These are phyloP conservation scores for Phylloporus scabripes DNA, from an alignment of 768 basidiomycete species.

Conservation along the genomic window DNA sequence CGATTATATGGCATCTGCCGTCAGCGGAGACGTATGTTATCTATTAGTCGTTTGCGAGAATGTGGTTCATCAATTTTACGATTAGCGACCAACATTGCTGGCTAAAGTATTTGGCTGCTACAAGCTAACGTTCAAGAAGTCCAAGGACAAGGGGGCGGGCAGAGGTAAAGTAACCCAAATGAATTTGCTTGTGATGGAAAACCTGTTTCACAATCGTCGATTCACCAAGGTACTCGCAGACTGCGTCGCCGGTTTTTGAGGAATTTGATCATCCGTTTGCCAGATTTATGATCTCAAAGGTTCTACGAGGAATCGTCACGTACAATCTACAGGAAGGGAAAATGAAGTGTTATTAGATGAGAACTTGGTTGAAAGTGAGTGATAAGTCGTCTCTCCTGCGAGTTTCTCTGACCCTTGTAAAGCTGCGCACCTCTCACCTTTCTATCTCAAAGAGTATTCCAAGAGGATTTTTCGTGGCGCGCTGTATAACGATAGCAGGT, in stretches of 20 bases:
- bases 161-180: conserved; percentile 82
- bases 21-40: conserved; percentile 67
- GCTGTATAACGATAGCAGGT: conserved; percentile 92
- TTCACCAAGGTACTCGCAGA: conserved; percentile 67
- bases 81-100: conserved; percentile 84
- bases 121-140: conserved; percentile 86
- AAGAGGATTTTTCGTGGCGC: conserved; percentile 90
- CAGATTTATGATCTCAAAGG: conserved; percentile 98
- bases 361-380: conserved; percentile 85
- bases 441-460: conserved; percentile 94
- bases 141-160: conserved; percentile 54
- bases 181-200: conserved; percentile 98
- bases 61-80: conserved; percentile 4
- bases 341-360: conserved; percentile 96
- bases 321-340: conserved; percentile 81
- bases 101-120: conserved; percentile 98
- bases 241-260: background rate
- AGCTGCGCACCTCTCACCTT: conserved; percentile 84
- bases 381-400: background rate
- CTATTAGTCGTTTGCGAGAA: background rate
- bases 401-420: conserved; percentile 8
- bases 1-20: conserved; percentile 95
- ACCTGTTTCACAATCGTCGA: conserved; percentile 86
- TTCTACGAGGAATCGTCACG: conserved; percentile 89
- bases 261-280: conserved; percentile 1